Evolutionary conservation across 2,329 filamentous ascomycete species (phyloP), one percentile per base, ranked within the genome.

Genomic region (Karstenula rhodostoma): DNA sequence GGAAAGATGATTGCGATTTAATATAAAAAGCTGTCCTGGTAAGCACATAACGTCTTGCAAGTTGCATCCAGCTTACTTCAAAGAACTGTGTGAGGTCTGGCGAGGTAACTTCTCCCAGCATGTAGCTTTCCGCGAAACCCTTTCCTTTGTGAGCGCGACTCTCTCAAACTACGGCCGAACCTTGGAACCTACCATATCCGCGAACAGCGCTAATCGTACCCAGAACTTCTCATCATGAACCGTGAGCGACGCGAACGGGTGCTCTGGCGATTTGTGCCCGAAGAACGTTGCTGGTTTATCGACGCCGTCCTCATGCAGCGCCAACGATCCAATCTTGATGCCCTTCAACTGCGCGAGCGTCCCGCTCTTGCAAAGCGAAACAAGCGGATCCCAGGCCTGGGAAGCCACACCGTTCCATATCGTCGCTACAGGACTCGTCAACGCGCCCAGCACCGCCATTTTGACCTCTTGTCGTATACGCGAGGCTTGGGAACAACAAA

Each of bases 71-170:
- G 47, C 68, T 48, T 71, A 88, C 86, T 73, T 86, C 84, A 74
- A 93, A 92, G 72, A 92, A 91, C 2, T 83, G 83, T 1, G 87
- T 88, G 66, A 93, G 73, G 72, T 92, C 85, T 12, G 84, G 79
- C 61, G 89, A 91, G 54, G 87, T 85, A 29, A 91, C 83, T 73
- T 92, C 89, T 47, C 87, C 87, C 17, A 92, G 81, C 88, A 92
- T 92, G 70, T 90, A 92, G 29, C 88, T 86, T 73, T 90, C 87
- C 13, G 89, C 86, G 64, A 92, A 91, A 2, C 90, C 90, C 81
- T 82, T 44, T 1, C 12, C 15, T 1, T 42, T 17, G 17, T 48
- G 56, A 56, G 66, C 46, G 43, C 22, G 7, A 46, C 19, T 13
- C 22, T 33, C 15, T 27, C 29, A 32, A 33, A 32, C 15, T 12